Percentiles rank a stretch among this genome's conserved stretches.
These are phyloP conservation scores for Hirsutella minnesotensis DNA, from an alignment of 2,329 filamentous ascomycete species.

Conservation along the genomic window DNA sequence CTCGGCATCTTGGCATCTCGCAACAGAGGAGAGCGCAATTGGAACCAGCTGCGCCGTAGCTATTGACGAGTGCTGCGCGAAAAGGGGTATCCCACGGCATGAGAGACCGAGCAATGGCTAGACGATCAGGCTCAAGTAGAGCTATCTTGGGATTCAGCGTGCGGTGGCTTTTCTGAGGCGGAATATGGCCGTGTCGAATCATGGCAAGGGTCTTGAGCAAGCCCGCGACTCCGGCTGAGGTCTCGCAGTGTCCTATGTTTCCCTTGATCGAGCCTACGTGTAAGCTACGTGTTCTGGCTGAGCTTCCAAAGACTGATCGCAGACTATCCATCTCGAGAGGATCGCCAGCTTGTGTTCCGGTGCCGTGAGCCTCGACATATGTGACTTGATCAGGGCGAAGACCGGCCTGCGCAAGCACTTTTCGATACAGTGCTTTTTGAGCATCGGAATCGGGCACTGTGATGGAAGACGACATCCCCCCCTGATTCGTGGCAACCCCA, in stretches of 20 bases:
- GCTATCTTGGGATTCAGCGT: slow-evolving; percentile 16
- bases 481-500: slow-evolving; percentile 58
- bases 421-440: not conserved
- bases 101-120: slow-evolving; percentile 4
- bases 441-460: slow-evolving; percentile 53
- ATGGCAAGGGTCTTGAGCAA: slow-evolving; percentile 20
- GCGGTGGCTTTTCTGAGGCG: slow-evolving; percentile 14
- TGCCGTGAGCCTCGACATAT: slow-evolving; percentile 1
- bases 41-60: slow-evolving; percentile 23
- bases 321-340: slow-evolving; percentile 1
- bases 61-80: slow-evolving; percentile 19
- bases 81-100: slow-evolving; percentile 9
- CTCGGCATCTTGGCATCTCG: not conserved
- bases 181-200: slow-evolving; percentile 13
- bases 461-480: slow-evolving; percentile 57
- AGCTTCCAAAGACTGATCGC: slow-evolving; percentile 8
- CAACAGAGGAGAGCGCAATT: slow-evolving; percentile 13
- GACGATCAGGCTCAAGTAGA: slow-evolving; percentile 4
- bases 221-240: slow-evolving; percentile 15
- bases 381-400: not conserved
- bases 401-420: not conserved
- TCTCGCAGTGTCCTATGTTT: slow-evolving; percentile 13
- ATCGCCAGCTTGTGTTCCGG: slow-evolving; percentile 1
- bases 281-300: too few relatives aligned
- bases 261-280: not conserved